phyloP scores from a whole-genome alignment of 106 monocot genomes.

The Apostasia shenzhenica region DNA sequence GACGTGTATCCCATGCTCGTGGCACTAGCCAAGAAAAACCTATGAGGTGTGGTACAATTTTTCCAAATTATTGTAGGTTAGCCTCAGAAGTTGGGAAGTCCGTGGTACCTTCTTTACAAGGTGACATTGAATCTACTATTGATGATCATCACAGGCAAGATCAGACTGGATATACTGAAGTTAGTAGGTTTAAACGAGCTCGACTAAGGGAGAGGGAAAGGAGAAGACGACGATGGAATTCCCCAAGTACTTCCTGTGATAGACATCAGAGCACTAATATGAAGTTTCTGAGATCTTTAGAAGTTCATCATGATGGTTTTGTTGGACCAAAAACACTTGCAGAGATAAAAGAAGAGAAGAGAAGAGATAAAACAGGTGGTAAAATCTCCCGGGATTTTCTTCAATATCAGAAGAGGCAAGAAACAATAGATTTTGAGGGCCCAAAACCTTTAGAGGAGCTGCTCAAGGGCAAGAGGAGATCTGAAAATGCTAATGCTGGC shows the following conservation, averaged over 20 bases:
- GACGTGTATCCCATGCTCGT: not conserved
- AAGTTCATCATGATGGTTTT: slow-evolving; percentile 13
- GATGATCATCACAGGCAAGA: slow-evolving; percentile 1
- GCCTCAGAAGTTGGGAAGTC: slow-evolving; percentile 10
- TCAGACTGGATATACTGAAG: slow-evolving; percentile 1
- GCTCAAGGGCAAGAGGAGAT: slow-evolving; percentile 27
- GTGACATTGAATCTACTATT: not conserved
- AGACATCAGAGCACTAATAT: not conserved
- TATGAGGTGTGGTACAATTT: not conserved
- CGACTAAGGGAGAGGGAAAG: slow-evolving; percentile 19
- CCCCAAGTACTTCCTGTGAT: slow-evolving; percentile 8
- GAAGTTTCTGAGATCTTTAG: not conserved
- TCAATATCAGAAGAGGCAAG: not conserved
- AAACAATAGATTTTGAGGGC: not conserved
- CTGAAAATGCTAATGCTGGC: not conserved
- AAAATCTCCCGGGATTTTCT: not conserved
- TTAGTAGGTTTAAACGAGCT: slow-evolving; percentile 1
- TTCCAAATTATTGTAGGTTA: slow-evolving; percentile 11
- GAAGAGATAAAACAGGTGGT: slow-evolving; percentile 7
- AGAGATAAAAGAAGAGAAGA: slow-evolving; percentile 52
- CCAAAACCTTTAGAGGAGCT: slow-evolving; percentile 36
- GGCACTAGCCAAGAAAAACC: not conserved
- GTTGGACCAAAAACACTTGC: slow-evolving; percentile 40
- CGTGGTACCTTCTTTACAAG: not conserved
- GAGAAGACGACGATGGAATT: slow-evolving; percentile 9